Percentiles rank a stretch among this genome's conserved stretches.
Conservation (phyloP, 495 filamentous ascomycete genomes). For the Rhizodiscina lignyota region DNA sequence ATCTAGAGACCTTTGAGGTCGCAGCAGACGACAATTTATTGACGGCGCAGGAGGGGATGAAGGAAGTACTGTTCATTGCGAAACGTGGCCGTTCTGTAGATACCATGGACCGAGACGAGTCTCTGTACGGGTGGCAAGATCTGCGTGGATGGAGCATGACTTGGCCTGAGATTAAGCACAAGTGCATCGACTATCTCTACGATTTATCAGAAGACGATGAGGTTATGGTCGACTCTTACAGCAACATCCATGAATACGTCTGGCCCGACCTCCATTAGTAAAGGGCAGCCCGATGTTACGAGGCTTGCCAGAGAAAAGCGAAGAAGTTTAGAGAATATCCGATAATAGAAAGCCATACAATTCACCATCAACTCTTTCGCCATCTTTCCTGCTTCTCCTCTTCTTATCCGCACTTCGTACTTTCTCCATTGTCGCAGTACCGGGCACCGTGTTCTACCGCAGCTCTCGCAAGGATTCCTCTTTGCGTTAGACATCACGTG, state of each 20-base stretch:
- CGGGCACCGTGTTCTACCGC: too few relatives aligned
- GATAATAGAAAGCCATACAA: too few relatives aligned
- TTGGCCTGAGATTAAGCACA: conserved; percentile 6
- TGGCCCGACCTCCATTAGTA: too few relatives aligned
- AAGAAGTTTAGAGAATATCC: too few relatives aligned
- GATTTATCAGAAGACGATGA: conserved; percentile 3
- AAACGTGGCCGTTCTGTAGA: conserved; percentile 9
- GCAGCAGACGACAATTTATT: conserved; percentile 1
- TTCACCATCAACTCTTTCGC: too few relatives aligned
- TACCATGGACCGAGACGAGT: conserved; percentile 5
- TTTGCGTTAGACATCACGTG: too few relatives aligned
- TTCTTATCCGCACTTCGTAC: too few relatives aligned
- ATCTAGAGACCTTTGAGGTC: neutral
- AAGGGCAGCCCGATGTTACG: too few relatives aligned
- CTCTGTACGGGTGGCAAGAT: conserved; percentile 7
- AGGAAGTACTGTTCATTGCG: conserved; percentile 12
- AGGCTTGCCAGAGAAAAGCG: too few relatives aligned
- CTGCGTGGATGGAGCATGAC: conserved; percentile 10
- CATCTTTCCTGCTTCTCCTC: too few relatives aligned
- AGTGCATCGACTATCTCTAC: conserved; percentile 3
- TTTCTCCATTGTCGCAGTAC: too few relatives aligned
- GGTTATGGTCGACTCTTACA: neutral
- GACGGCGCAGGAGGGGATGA: conserved; percentile 1
- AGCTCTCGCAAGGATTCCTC: too few relatives aligned
- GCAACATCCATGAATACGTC: neutral